These are phyloP conservation scores for Talaromyces sp. DNA, from an alignment of 2,329 filamentous ascomycete genomes.

Conservation along the genomic window DNA sequence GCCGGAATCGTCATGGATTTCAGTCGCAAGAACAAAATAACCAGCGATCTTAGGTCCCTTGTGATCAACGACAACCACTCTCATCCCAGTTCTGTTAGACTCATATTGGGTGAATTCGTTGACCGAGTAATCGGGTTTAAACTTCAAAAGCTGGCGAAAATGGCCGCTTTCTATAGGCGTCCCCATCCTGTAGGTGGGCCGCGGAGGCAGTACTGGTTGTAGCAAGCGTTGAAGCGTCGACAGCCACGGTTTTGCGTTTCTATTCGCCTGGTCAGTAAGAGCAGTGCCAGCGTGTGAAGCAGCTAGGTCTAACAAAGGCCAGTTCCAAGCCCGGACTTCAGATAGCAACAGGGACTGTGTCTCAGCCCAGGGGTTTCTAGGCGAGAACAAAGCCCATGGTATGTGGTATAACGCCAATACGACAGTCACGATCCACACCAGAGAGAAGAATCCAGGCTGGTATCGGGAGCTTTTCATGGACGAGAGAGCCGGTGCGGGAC, in stretches of 20 bases:
- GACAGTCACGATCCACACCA: not conserved
- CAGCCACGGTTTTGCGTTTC: constrained; percentile 1
- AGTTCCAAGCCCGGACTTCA: not conserved
- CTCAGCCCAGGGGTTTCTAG: not conserved
- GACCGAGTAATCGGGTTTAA: constrained; percentile 85
- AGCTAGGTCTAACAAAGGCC: not conserved
- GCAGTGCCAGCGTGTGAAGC: not conserved
- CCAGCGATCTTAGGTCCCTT: constrained; percentile 93
- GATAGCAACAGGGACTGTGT: not conserved
- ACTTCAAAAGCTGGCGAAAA: constrained; percentile 80
- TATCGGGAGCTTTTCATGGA: not conserved
- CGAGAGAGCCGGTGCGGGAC: not conserved
- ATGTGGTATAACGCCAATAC: not conserved
- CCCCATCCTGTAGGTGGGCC: constrained; percentile 46
- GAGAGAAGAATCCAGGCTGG: not conserved
- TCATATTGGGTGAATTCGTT: constrained; percentile 91
- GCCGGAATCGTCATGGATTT: constrained; percentile 96
- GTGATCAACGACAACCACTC: constrained; percentile 84
- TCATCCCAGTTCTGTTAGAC: constrained; percentile 89
- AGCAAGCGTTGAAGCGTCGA: constrained; percentile 4
- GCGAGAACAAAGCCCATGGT: not conserved
- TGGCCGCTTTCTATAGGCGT: constrained; percentile 40
- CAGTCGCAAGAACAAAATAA: constrained; percentile 91
- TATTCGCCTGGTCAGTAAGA: constrained; percentile 1
- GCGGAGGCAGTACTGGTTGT: constrained; percentile 5